Evolutionary conservation across 495 filamentous ascomycete species (phyloP), one percentile per base, ranked within the genome.

Genomic region (Aspergillus carlsbadensis): DNA sequence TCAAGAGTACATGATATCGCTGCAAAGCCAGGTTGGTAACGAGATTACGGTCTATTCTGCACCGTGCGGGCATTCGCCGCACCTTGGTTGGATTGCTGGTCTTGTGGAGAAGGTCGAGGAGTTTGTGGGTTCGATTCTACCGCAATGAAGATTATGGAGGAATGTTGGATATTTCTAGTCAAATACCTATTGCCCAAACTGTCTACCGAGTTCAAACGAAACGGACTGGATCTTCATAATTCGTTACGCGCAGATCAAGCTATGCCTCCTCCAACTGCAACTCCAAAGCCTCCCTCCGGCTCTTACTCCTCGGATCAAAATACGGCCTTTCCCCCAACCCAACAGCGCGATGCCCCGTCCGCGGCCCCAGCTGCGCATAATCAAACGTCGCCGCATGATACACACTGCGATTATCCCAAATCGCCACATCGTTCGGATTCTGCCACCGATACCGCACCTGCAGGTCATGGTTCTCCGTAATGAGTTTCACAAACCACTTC

Each of bases 321-420:
- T 83, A 90, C 2, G 87, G 87, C 58, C 67, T 72, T 77, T 89
- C 87, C 0, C 85, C 87, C 37, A 88, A 51, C 43, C 84, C 81
- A 5, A 87, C 81, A 20, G 78, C 82, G 7, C 87, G 68, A 43
- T 82, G 76, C 0, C 87, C 86, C 45, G 74, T 74, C 51, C 87
- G 65, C 61, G 81, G 73, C 0, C 82, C 87, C 7, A 82, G 66
- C 0, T 71, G 80, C 11, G 74, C 73, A 65, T 82, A 85, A 63
- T 90, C 87, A 21, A 77, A 81, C 4, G 86, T 91, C 0, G 86
- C 86, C 11, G 83, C 78, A 62, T 91, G 88, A 65, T 82, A 89
- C 4, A 81, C 78, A 58, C 77, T 80, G 5, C 88, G 70, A 57
- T 90, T 91, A 62, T 91, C 88, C 87, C 88, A 91, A 57, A 91